Evolutionary conservation across 2,329 filamentous ascomycete genomes (phyloP).

Genomic region (Moelleriella libera): DNA sequence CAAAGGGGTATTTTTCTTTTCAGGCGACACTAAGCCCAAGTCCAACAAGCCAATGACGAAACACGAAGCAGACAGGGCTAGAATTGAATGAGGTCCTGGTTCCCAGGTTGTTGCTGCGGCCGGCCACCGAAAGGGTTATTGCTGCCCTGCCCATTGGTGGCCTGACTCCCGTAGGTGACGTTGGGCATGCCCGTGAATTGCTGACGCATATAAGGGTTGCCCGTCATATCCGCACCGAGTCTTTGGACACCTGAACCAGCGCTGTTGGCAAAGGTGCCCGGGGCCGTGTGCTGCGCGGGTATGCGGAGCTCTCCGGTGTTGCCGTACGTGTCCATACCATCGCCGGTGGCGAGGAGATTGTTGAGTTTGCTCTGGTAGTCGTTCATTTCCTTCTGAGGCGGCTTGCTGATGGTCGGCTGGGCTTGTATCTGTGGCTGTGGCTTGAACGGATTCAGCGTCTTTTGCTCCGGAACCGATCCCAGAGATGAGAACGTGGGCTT

Average conservation of each 20-base stretch:
- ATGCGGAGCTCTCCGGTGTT: constrained; percentile 95
- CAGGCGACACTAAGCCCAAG: background rate
- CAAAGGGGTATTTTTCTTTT: background rate
- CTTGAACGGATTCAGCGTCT: constrained; percentile 50
- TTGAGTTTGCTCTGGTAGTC: constrained; percentile 69
- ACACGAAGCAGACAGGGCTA: constrained; percentile 18
- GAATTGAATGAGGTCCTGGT: constrained; percentile 50
- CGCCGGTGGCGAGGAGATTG: constrained; percentile 68
- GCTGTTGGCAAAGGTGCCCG: constrained; percentile 92
- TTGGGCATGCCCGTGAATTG: constrained; percentile 70
- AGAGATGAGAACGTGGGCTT: constrained; percentile 53
- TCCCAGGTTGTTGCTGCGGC: constrained; percentile 32
- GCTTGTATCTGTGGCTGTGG: constrained; percentile 24
- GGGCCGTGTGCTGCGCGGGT: constrained; percentile 89
- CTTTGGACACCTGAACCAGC: constrained; percentile 67
- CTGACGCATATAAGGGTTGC: constrained; percentile 77
- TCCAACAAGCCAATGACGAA: background rate
- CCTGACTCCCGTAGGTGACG: constrained; percentile 36
- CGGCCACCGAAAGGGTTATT: constrained; percentile 45
- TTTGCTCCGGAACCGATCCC: constrained; percentile 68
- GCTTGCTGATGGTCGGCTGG: constrained; percentile 16
- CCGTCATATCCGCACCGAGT: constrained; percentile 56
- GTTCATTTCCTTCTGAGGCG: constrained; percentile 37
- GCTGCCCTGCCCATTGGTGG: constrained; percentile 36
- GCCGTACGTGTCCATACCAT: constrained; percentile 93